These are phyloP conservation scores for Phytophthora citricola DNA, from an alignment of 352 stramenopile species.

Conservation along the genomic window DNA sequence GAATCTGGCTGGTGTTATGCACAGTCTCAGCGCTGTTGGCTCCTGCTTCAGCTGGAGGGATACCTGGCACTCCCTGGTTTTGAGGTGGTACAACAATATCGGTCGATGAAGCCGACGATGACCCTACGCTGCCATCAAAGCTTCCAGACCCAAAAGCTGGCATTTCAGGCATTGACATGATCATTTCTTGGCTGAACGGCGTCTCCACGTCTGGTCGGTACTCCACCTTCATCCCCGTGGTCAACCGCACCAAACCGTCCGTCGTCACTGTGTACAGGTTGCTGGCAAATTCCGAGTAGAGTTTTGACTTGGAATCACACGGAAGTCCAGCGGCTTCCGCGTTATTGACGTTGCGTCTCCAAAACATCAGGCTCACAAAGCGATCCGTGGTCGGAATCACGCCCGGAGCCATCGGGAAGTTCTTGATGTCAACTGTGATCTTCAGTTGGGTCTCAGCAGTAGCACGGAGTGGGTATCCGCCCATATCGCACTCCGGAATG, in stretches of 20 bases:
- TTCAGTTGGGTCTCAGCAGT: constrained; percentile 53
- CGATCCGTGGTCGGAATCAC: constrained; percentile 44
- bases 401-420: constrained; percentile 19
- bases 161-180: constrained; percentile 17
- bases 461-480: constrained; percentile 38
- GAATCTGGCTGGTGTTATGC: not conserved
- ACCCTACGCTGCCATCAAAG: not conserved
- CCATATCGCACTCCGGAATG: constrained; percentile 50
- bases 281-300: constrained; percentile 51
- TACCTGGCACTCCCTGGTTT: constrained; percentile 4
- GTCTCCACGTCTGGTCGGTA: constrained; percentile 32
- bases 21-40: constrained; percentile 5
- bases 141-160: constrained; percentile 11
- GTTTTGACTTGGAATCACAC: constrained; percentile 51
- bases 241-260: constrained; percentile 51
- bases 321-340: constrained; percentile 47
- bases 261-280: constrained; percentile 50
- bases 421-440: constrained; percentile 42
- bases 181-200: constrained; percentile 35
- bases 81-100: not conserved
- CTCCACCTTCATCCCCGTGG: constrained; percentile 51
- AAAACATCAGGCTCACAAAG: constrained; percentile 62
- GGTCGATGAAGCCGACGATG: constrained; percentile 8
- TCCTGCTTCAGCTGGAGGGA: constrained; percentile 10
- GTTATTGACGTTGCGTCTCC: constrained; percentile 59